Evolutionary conservation across 1,284 basidiomycete genomes (phyloP).

Genomic region (Ganoderma multipileum): DNA sequence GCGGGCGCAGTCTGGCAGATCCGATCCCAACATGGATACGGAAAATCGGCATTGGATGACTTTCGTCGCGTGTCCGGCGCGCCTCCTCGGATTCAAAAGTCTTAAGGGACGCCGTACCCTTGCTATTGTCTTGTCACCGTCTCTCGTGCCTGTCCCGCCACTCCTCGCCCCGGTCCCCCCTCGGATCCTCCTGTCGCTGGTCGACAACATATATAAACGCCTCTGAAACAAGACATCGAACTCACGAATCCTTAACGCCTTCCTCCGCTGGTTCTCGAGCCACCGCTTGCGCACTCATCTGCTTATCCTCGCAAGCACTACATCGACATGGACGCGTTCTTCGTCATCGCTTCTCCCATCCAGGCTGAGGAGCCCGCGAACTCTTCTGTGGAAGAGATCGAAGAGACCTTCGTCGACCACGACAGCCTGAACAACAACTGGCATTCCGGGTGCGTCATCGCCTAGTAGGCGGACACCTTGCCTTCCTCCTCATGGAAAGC

Average conservation of each 20-base stretch:
- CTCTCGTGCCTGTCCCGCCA: conserved; percentile 23
- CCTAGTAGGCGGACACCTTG: conserved; percentile 13
- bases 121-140: conserved; percentile 28
- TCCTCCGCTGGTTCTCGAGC: conserved; percentile 16
- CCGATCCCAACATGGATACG: conserved; percentile 15
- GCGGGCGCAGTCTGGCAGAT: neutral
- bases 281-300: conserved; percentile 12
- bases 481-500: neutral
- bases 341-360: conserved; percentile 29
- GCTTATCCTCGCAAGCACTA: conserved; percentile 3
- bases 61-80: conserved; percentile 11
- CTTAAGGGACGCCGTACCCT: conserved; percentile 15
- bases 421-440: conserved; percentile 13
- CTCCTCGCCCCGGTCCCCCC: conserved; percentile 15
- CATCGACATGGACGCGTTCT: conserved; percentile 29
- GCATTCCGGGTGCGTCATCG: conserved; percentile 23
- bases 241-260: conserved; percentile 20
- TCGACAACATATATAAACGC: conserved; percentile 26
- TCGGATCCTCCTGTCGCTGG: conserved; percentile 10
- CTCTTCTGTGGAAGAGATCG: conserved; percentile 15
- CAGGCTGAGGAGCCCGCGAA: conserved; percentile 24
- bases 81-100: conserved; percentile 17
- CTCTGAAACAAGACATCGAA: neutral
- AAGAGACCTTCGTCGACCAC: conserved; percentile 25
- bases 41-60: conserved; percentile 3